Evolutionary conservation across 495 filamentous ascomycete genomes (phyloP).

Genomic region (Thermochaetoides thermophila): DNA sequence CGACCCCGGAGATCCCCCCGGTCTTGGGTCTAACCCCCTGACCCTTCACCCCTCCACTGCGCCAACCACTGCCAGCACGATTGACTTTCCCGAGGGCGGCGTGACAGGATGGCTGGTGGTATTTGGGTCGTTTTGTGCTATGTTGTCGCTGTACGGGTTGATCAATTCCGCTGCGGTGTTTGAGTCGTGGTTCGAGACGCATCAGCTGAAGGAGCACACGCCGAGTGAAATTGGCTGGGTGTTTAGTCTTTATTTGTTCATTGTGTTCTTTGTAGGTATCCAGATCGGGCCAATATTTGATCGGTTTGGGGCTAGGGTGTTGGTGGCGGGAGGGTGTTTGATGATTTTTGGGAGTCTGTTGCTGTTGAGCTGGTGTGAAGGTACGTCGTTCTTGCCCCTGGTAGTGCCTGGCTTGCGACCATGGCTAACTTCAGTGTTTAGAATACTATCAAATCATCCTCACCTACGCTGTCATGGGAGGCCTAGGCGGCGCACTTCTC

Average conservation of each 20-base stretch:
- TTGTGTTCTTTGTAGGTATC: constrained; percentile 48
- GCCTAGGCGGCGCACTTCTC: constrained; percentile 40
- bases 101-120: constrained; percentile 45
- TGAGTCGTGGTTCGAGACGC: constrained; percentile 44
- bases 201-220: constrained; percentile 41
- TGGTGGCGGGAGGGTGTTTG: constrained; percentile 37
- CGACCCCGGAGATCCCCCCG: too few species aligned
- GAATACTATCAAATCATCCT: constrained; percentile 56
- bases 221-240: constrained; percentile 51
- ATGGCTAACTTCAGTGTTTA: constrained; percentile 8
- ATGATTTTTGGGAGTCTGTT: constrained; percentile 40
- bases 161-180: constrained; percentile 49
- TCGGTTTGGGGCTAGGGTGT: constrained; percentile 38
- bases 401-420: neutral
- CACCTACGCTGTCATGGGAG: constrained; percentile 41
- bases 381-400: constrained; percentile 10
- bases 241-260: constrained; percentile 44
- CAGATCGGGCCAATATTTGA: constrained; percentile 58
- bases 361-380: constrained; percentile 33
- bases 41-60: too few species aligned
- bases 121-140: constrained; percentile 42
- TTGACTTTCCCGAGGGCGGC: constrained; percentile 47
- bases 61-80: constrained; percentile 10
- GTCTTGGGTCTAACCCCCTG: too few species aligned
- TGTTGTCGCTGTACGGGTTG: constrained; percentile 50